phyloP scores from a whole-genome alignment of 2,329 filamentous ascomycete species.

The Leptographium lundbergii region DNA sequence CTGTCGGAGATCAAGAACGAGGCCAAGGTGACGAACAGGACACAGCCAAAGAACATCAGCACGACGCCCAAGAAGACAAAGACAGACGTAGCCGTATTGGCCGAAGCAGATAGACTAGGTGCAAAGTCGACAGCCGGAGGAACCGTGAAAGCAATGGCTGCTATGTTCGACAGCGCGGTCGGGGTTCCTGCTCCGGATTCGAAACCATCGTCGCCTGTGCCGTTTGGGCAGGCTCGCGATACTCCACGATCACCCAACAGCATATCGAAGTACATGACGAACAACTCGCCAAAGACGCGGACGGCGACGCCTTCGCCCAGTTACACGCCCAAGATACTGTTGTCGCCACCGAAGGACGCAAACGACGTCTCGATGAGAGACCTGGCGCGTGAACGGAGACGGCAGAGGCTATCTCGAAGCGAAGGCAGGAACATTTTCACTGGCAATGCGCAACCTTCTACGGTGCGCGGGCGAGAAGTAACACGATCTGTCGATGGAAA shows the following conservation, averaged over 20 bases:
- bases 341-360: too few relatives aligned
- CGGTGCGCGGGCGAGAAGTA: too few relatives aligned
- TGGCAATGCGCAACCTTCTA: too few relatives aligned
- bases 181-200: not conserved
- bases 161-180: slow-evolving; percentile 32
- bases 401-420: slow-evolving; percentile 6
- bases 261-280: slow-evolving; percentile 14
- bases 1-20: slow-evolving; percentile 9
- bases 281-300: not conserved
- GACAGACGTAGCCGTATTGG: not conserved
- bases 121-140: slow-evolving; percentile 7
- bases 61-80: not conserved
- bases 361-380: not conserved
- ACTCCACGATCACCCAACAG: slow-evolving; percentile 11
- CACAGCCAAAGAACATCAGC: not conserved
- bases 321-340: too few relatives aligned
- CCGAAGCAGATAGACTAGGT: slow-evolving; percentile 13
- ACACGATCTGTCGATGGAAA: too few relatives aligned
- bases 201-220: not conserved
- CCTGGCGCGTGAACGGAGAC: slow-evolving; percentile 1
- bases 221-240: not conserved
- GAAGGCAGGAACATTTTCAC: not conserved
- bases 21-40: not conserved
- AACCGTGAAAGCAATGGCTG: slow-evolving; percentile 36
- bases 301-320: too few relatives aligned